Evolutionary conservation across 768 basidiomycete genomes (phyloP), one percentile per base, ranked within the genome.

Genomic region (Neoboletus magnificus): DNA sequence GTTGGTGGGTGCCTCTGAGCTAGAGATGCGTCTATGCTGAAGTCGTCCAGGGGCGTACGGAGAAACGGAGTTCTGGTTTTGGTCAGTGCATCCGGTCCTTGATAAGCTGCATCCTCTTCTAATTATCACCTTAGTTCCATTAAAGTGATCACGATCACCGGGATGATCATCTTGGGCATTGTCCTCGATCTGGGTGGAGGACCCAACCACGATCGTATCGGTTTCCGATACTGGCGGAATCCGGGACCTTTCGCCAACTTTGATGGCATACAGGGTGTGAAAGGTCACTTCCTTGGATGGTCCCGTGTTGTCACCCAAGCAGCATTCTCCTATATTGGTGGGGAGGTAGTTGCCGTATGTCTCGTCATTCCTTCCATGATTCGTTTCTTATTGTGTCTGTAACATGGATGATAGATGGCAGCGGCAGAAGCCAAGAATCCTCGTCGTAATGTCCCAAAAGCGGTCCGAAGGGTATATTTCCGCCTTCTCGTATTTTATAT

Each of bases 171-270:
- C 22, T 63, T 75, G 8, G 78, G 79, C 10, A 68, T 82, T 36
- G 61, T 81, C n/a, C 52, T 66, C 32, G 66, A 82, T 58, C 71
- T 82, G 18, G 82, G 82, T 42, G 84, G 83, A 37, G 81, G 77
- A 0, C 80, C 82, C 1, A 73, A 73, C 46, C 75, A 77, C 39
- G 79, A 82, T 51, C 74, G 81, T 29, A 68, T 79, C 52, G 82
- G 65, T 15, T 76, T 76, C 55, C 72, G 71, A n/a, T 77, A 72
- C 60, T 77, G 74, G 74, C 71, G 65, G 55, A 43, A 82, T 50
- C 84, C 83, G 0, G 85, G 85, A 5, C 79, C 83, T 1, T 80
- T 86, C 60, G 73, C 72, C 16, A 77, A 82, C 50, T 77, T 59
- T 55, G 43, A 71, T 46, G 60, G 57, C 18, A 75, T 76, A 47